Conservation (phyloP, 2,329 filamentous ascomycete genomes). For the Periglandula ipomoeae region DNA sequence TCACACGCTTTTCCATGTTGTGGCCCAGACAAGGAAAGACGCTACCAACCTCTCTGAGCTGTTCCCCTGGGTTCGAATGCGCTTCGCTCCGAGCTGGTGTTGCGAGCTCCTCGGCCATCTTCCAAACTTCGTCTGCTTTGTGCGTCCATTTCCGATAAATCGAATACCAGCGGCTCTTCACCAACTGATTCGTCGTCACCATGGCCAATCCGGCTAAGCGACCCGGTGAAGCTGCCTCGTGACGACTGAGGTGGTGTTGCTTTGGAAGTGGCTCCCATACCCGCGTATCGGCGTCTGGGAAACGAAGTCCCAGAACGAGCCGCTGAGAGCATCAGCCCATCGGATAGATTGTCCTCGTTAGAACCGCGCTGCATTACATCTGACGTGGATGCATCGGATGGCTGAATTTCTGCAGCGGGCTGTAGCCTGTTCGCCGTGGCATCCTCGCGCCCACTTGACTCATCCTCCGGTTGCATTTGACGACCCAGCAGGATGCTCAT, state of each 20-base stretch:
- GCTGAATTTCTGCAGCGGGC: constrained; percentile 32
- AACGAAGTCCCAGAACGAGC: constrained; percentile 35
- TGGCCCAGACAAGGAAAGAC: not conserved
- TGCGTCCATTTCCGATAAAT: constrained; percentile 61
- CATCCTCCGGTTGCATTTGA: constrained; percentile 28
- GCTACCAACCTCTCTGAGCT: constrained; percentile 28
- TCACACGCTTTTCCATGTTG: not conserved
- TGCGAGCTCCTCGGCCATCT: constrained; percentile 34
- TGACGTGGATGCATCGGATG: constrained; percentile 22
- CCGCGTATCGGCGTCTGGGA: constrained; percentile 36
- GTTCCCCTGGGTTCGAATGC: constrained; percentile 30
- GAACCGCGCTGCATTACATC: constrained; percentile 32
- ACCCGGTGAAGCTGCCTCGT: constrained; percentile 36
- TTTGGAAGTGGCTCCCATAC: constrained; percentile 25
- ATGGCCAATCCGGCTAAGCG: constrained; percentile 26
- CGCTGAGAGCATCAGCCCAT: constrained; percentile 29
- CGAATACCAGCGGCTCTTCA: constrained; percentile 63
- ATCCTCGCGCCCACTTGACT: constrained; percentile 15
- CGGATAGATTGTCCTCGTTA: constrained; percentile 37
- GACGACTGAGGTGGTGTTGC: constrained; percentile 35
- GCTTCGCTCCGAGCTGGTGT: constrained; percentile 29
- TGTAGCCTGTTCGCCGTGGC: constrained; percentile 22
- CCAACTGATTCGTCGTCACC: constrained; percentile 44
- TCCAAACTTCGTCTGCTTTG: constrained; percentile 50
- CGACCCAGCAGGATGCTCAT: constrained; percentile 52